These are phyloP conservation scores for Allomyces macrogynus DNA, from an alignment of 192 early-diverging fungal genomes.

Conservation along the genomic window DNA sequence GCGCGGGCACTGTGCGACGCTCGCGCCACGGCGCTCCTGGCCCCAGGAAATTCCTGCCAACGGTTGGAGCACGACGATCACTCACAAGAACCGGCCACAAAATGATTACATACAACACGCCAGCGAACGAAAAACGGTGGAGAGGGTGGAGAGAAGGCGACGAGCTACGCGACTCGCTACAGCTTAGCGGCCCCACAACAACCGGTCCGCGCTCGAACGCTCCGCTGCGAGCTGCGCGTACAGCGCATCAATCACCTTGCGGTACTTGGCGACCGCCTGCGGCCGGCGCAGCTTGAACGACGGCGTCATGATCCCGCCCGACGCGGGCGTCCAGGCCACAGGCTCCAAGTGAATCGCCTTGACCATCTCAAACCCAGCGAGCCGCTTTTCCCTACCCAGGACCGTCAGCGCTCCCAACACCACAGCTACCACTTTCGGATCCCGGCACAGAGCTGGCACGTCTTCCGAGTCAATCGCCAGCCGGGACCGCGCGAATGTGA, in stretches of 20 bases:
- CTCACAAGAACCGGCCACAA: no score
- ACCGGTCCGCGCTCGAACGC: background rate
- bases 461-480: background rate
- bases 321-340: background rate
- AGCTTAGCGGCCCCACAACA: no score
- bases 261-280: constrained; percentile 46
- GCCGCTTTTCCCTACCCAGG: background rate
- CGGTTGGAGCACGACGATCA: no score
- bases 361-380: constrained; percentile 23
- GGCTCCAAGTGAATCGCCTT: constrained; percentile 12
- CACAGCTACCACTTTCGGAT: background rate
- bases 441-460: background rate
- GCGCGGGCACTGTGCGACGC: no score
- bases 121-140: no score
- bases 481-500: background rate
- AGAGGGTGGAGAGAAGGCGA: no score
- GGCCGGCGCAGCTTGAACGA: constrained; percentile 84
- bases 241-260: constrained; percentile 44
- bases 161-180: no score
- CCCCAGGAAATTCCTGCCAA: no score
- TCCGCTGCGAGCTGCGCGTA: constrained; percentile 18
- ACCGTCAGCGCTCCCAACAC: background rate
- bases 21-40: no score
- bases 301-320: constrained; percentile 29
- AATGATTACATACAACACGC: no score